Evolutionary conservation across 2,329 filamentous ascomycete genomes (phyloP).

Genomic region (Phyllosticta citribraziliensis): DNA sequence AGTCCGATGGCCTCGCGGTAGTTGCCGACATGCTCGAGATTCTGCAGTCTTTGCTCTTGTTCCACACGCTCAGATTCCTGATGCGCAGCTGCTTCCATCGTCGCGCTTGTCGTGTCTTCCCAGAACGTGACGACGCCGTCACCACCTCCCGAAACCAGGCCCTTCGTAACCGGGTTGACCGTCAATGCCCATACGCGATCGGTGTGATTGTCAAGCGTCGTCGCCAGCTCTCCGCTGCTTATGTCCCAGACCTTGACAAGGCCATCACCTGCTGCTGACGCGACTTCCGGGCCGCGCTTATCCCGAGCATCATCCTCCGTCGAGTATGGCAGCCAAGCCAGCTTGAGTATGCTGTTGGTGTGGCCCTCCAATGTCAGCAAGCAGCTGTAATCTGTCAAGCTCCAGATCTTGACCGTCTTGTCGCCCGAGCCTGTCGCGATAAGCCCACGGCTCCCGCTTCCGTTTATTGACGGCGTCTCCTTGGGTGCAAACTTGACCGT

Average conservation of each 20-base stretch:
- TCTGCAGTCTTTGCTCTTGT: slow-evolving; percentile 88
- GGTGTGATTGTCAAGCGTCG: slow-evolving; percentile 92
- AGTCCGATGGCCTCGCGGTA: slow-evolving; percentile 90
- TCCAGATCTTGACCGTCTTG: slow-evolving; percentile 95
- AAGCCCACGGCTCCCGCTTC: slow-evolving; percentile 63
- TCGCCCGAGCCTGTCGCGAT: slow-evolving; percentile 88
- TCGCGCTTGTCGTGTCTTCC: slow-evolving; percentile 80
- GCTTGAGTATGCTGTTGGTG: slow-evolving; percentile 89
- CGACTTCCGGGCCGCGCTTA: slow-evolving; percentile 60
- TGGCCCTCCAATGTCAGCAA: slow-evolving; percentile 92
- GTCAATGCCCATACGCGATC: slow-evolving; percentile 90
- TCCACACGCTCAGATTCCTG: slow-evolving; percentile 74
- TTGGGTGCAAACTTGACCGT: slow-evolving; percentile 81
- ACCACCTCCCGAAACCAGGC: slow-evolving; percentile 79
- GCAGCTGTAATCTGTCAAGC: slow-evolving; percentile 81
- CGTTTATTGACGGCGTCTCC: slow-evolving; percentile 51
- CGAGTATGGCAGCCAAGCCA: slow-evolving; percentile 65
- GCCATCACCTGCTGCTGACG: slow-evolving; percentile 84
- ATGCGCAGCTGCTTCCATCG: slow-evolving; percentile 62
- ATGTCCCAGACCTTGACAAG: slow-evolving; percentile 96
- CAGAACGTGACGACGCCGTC: slow-evolving; percentile 94
- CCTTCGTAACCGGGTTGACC: slow-evolving; percentile 52
- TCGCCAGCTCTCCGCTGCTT: slow-evolving; percentile 71
- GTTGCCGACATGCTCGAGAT: slow-evolving; percentile 78
- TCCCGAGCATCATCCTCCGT: slow-evolving; percentile 25